Percentiles rank a stretch among this genome's conserved stretches.
Conservation (phyloP, 1,139 yeast genomes). For the Debaryomyces fabryi region DNA sequence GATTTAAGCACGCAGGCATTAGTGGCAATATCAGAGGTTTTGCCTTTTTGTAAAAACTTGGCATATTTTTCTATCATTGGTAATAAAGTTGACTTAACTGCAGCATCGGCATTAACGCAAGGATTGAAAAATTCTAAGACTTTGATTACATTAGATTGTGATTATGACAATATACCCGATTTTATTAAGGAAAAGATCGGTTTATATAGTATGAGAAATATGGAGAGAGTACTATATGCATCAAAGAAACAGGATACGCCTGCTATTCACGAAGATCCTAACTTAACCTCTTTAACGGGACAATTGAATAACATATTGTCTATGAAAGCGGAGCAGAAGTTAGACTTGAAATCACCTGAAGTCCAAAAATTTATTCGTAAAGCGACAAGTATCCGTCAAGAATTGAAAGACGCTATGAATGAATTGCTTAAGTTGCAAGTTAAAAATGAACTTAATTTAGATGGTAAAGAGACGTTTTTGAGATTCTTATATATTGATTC, state of each 20-base stretch:
- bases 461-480: constrained; percentile 74
- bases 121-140: constrained; percentile 45
- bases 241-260: constrained; percentile 13
- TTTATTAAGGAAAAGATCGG: constrained; percentile 61
- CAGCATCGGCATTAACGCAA: constrained; percentile 44
- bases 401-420: constrained; percentile 55
- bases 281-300: constrained; percentile 33
- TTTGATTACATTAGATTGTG: constrained; percentile 44
- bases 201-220: constrained; percentile 68
- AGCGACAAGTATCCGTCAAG: constrained; percentile 45
- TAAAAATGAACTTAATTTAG: constrained; percentile 54
- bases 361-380: constrained; percentile 46
- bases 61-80: constrained; percentile 65
- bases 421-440: constrained; percentile 60
- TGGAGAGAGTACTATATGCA: constrained; percentile 50
- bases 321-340: constrained; percentile 29
- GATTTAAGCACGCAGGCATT: constrained; percentile 50
- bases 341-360: constrained; percentile 32
- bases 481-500: constrained; percentile 70
- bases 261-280: constrained; percentile 9
- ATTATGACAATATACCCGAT: constrained; percentile 39
- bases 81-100: constrained; percentile 50
- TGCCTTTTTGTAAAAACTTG: constrained; percentile 63
- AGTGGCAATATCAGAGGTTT: constrained; percentile 57
- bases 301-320: constrained; percentile 39